A percentile compares a stretch with the other conserved stretches of the same genome.
These are phyloP conservation scores for Rubroboletus pulcherrimus DNA, from an alignment of 768 basidiomycete species.

Conservation along the genomic window DNA sequence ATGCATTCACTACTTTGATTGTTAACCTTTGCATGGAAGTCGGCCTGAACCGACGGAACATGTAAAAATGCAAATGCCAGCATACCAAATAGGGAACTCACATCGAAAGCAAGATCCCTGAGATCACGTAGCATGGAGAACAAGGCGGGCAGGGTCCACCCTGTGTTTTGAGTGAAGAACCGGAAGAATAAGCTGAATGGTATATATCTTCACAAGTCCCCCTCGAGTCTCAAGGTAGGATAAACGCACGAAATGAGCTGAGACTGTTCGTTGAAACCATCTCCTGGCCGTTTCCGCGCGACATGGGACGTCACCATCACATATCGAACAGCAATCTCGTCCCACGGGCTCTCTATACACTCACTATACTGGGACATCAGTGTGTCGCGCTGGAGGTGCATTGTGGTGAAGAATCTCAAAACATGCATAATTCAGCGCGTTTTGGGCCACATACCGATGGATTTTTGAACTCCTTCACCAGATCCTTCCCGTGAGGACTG, in stretches of 20 bases:
- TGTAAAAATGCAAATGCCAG: neutral
- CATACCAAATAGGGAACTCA: conserved; percentile 30
- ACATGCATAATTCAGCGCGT: neutral
- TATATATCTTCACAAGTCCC: neutral
- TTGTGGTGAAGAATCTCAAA: conserved; percentile 25
- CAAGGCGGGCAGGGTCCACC: conserved; percentile 83
- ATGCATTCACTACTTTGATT: conserved; percentile 60
- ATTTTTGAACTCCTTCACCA: conserved; percentile 69
- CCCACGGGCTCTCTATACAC: conserved; percentile 72
- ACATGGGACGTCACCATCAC: conserved; percentile 70
- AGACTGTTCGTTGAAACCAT: conserved; percentile 80
- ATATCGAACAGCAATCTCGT: conserved; percentile 82
- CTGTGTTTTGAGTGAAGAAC: conserved; percentile 74
- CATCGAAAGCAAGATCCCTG: conserved; percentile 82
- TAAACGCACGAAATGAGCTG: conserved; percentile 67
- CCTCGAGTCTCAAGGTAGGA: neutral
- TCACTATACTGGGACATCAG: conserved; percentile 43
- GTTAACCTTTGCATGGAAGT: conserved; percentile 55
- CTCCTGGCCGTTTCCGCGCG: conserved; percentile 59
- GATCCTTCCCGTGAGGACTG: conserved; percentile 71
- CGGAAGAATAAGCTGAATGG: conserved; percentile 64
- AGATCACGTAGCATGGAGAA: conserved; percentile 81
- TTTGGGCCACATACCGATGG: conserved; percentile 37
- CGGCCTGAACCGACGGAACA: conserved; percentile 42
- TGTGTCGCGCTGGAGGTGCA: conserved; percentile 30